phyloP scores from a whole-genome alignment of 2,329 filamentous ascomycete species.

The Alternaria ventricosa region DNA sequence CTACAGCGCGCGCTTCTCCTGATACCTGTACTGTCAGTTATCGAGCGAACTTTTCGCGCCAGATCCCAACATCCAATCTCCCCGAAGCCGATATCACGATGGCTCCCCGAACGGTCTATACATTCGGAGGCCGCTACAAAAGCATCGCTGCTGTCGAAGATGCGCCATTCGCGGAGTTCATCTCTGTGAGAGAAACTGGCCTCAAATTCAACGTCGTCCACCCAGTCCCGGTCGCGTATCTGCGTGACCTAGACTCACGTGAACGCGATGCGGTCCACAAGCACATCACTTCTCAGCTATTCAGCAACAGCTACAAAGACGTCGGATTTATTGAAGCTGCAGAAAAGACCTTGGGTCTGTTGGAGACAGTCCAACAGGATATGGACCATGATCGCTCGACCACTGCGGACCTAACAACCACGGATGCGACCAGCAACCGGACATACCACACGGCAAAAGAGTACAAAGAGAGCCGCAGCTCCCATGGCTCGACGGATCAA shows the following conservation, averaged over 20 bases:
- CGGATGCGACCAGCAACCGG: background rate
- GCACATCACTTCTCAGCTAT: fast-evolving
- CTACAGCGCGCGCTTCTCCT: background rate
- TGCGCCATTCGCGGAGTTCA: background rate
- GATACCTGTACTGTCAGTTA: background rate
- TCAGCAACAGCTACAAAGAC: background rate
- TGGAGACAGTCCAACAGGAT: background rate
- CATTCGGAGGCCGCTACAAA: background rate
- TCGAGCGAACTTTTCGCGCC: background rate
- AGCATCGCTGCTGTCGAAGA: background rate
- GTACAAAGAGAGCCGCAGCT: background rate
- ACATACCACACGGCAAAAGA: background rate
- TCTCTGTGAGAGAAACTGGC: background rate
- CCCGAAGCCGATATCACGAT: background rate
- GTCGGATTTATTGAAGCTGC: fast-evolving
- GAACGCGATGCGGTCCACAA: background rate
- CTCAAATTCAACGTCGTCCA: background rate
- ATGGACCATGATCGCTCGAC: background rate
- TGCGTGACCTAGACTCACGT: background rate
- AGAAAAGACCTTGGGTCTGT: background rate
- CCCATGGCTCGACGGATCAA: background rate
- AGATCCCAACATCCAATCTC: background rate
- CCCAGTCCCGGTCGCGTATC: background rate
- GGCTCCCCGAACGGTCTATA: background rate
- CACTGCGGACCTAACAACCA: background rate